Evolutionary conservation across 768 basidiomycete species (phyloP), one percentile per base, ranked within the genome.

Genomic region (Serendipita sp.): DNA sequence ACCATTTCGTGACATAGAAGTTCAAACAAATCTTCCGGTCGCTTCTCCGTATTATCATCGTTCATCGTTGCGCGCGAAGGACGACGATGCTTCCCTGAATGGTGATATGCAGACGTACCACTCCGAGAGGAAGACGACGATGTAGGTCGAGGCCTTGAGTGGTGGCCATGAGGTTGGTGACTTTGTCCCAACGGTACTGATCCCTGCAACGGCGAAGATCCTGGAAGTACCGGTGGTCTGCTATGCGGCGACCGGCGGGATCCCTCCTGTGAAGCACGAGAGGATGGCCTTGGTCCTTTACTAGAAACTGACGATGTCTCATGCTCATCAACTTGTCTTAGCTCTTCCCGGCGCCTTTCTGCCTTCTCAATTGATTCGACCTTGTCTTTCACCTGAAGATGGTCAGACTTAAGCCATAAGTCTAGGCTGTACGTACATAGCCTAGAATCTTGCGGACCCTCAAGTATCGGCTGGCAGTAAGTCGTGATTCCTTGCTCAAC

Each of bases 401-500:
- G 24, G 24, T 24, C 24, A 24, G 24, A 24, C 24, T 24, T 1
- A 24, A 47, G 10, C 44, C 13, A 13, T 63, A 45, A 64, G 66
- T 28, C 44, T 51, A 34, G 66, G 48, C 65, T 67, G 44, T 2
- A 76, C 86, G 65, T 72, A 93, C 90, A 77, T 96, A 95, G 58
- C 78, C 70, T 0, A 85, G 79, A 18, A 97, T 81, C 74, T 97
- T 99, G 51, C 86, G 81, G 16, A 95, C 83, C 38, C 96, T 82
- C 53, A 98, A 77, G 69, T 86, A 86, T 30, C 89, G 83, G 70
- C 84, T 92, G 0, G 95, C 93, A 0, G 92, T 95, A 18, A 99
- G 76, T 68, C 93, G 90, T 0, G 88, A 85, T 70, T 93, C 88
- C 15, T 85, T 76, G 71, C 90, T 91, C 65, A 95, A 78, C 65